Base-by-base conservation (phyloP, 257 asterid species). In the Dorcoceras hygrometricum region DNA sequence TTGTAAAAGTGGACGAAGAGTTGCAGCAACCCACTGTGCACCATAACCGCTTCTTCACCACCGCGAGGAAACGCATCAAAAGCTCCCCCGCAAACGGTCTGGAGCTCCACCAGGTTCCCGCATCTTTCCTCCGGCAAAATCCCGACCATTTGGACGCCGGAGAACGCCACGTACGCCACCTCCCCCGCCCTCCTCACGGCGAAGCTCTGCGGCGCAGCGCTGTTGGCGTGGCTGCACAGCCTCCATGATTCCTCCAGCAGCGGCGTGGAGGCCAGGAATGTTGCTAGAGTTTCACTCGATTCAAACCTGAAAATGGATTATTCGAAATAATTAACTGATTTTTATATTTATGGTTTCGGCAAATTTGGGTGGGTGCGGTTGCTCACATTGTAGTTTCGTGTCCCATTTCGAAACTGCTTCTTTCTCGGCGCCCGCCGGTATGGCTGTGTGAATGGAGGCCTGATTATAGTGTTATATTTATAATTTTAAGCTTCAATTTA, bases 211-310 rank as follows among this genome's bases (percentile, higher is more conserved):
- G 68, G 81, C 19, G 81, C 80, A 14, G 67, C 77, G 14, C 74
- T 16, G 71, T 82, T 80, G 71, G 97, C 94, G 11, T 25, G 66
- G 71, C 62, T 27, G 79, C 89, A 88, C 43, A 77, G 75, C 73
- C 76, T 78, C 97, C 95, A 91, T 14, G 96, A 87, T 31, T 86
- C 89, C 62, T 78, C 93, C 61, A 91, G 78, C 36, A 91, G 77
- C 2, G 89, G 96, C 59, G 97, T 90, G 0, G 97, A 91, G 11
- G 94, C 94, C 43, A 88, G 79, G 72, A 81, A 80, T 0, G 89
- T 71, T 31, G 95, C 93, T 53, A 91, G 69, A 87, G 82, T 91
- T 70, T 91, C 98, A 71, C 95, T 88, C 3, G 95, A 78, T 86
- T 90, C 97, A 39, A 88, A 90, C 85, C 97, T 90, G 81, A 63